Conservation (phyloP, 116 monocot species). For the Cymodocea nodosa region DNA sequence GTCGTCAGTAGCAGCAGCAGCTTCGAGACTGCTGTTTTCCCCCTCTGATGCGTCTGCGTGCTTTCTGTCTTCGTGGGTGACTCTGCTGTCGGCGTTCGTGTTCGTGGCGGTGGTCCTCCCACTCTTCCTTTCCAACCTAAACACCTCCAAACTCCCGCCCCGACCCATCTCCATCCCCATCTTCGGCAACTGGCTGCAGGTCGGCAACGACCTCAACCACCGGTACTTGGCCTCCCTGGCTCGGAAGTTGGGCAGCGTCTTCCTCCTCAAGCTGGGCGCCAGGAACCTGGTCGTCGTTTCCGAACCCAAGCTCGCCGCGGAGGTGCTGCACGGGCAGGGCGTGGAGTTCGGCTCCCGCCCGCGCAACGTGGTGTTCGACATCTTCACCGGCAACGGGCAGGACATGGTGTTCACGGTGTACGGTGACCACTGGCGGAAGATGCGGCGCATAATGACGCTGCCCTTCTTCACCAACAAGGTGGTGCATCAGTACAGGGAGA, state of each 20-base stretch:
- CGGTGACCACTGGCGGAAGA: conserved; percentile 97
- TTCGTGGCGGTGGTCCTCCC: background rate
- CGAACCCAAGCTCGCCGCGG: conserved; percentile 56
- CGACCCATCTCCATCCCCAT: conserved; percentile 63
- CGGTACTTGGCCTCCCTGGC: conserved; percentile 52
- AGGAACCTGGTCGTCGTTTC: conserved; percentile 77
- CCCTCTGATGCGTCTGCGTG: background rate
- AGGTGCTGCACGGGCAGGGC: conserved; percentile 72
- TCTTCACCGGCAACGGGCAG: conserved; percentile 78
- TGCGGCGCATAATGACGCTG: conserved; percentile 86
- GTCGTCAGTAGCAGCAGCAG: too few relatives aligned
- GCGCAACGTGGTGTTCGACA: conserved; percentile 83
- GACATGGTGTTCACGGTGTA: conserved; percentile 98
- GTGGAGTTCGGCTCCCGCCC: conserved; percentile 89
- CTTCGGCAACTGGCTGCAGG: conserved; percentile 91
- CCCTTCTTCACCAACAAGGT: conserved; percentile 98
- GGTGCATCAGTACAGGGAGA: conserved; percentile 55
- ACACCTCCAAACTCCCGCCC: conserved; percentile 41
- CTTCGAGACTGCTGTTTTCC: background rate
- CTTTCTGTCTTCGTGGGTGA: background rate
- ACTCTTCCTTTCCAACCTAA: background rate
- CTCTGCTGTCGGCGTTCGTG: background rate
- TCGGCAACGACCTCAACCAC: conserved; percentile 86
- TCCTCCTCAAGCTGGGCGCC: conserved; percentile 71
- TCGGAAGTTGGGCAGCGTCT: conserved; percentile 36